Evolutionary conservation across 805 yeast species (phyloP).

Genomic region (Nakazawaea laoshanensis): DNA sequence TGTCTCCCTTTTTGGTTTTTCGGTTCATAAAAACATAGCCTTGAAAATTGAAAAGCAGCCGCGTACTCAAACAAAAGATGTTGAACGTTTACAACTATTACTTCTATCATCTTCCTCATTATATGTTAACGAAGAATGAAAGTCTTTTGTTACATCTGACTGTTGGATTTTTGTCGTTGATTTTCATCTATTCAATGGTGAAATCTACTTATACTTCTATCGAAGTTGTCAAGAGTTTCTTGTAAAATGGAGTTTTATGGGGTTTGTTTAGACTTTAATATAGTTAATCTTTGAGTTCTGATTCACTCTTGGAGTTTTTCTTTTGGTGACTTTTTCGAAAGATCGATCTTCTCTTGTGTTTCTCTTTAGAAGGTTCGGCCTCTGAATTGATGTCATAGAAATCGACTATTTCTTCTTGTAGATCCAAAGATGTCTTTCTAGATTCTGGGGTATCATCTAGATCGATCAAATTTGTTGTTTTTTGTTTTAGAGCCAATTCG

Average conservation of each 20-base stretch:
- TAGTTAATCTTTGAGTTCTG: neutral
- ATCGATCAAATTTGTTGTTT: neutral
- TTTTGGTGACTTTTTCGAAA: neutral
- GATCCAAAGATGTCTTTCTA: slow-evolving; percentile 6
- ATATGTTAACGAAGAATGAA: slow-evolving; percentile 40
- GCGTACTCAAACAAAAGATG: neutral
- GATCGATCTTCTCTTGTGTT: slow-evolving; percentile 3
- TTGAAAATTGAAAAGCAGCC: too few species aligned
- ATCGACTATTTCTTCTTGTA: slow-evolving; percentile 9
- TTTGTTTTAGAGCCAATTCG: slow-evolving; percentile 1
- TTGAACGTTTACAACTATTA: slow-evolving; percentile 19
- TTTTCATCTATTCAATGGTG: slow-evolving; percentile 9
- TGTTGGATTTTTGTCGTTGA: slow-evolving; percentile 5
- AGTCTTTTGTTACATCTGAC: slow-evolving; percentile 21
- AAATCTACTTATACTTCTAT: slow-evolving; percentile 8
- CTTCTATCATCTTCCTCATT: slow-evolving; percentile 37
- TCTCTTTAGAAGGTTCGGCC: slow-evolving; percentile 1
- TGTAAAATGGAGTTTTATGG: neutral
- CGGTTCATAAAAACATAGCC: too few species aligned
- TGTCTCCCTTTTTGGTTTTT: too few species aligned
- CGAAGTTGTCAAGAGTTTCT: slow-evolving; percentile 5
- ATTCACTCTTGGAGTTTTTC: neutral
- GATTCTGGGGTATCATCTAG: neutral
- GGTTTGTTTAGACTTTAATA: neutral
- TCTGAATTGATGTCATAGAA: slow-evolving; percentile 9